These are phyloP conservation scores for Fermentozyma sake DNA, from an alignment of 1,139 yeast species.

Conservation along the genomic window DNA sequence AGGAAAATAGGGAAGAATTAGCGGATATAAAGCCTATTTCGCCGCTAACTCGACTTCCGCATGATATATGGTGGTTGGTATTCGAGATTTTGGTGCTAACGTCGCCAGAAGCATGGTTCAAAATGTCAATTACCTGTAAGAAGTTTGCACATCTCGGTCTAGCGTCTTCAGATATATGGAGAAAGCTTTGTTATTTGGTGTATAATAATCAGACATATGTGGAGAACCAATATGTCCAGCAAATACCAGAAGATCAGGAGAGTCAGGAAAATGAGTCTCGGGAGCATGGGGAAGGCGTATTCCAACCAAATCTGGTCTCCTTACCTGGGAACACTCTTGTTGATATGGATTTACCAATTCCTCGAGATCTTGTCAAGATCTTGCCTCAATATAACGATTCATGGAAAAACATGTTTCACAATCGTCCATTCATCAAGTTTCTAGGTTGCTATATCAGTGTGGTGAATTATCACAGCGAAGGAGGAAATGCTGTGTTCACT, in stretches of 20 bases:
- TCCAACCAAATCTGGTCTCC: too few species aligned
- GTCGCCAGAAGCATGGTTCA: slow-evolving; percentile 66
- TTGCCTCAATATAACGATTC: slow-evolving; percentile 45
- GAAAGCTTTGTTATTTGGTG: slow-evolving; percentile 47
- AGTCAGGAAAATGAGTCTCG: too few species aligned
- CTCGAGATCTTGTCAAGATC: slow-evolving; percentile 37
- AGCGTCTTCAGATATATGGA: slow-evolving; percentile 51
- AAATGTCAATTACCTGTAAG: slow-evolving; percentile 58
- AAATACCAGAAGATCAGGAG: too few species aligned
- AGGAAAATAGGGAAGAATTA: slow-evolving; percentile 19
- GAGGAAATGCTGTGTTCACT: slow-evolving; percentile 62
- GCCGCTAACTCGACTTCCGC: slow-evolving; percentile 54
- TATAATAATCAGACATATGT: slow-evolving; percentile 57
- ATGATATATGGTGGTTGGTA: slow-evolving; percentile 58
- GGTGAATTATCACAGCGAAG: slow-evolving; percentile 78
- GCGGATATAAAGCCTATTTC: slow-evolving; percentile 42
- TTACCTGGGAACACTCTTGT: slow-evolving; percentile 18
- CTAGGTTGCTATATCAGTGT: slow-evolving; percentile 84
- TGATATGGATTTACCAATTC: slow-evolving; percentile 32
- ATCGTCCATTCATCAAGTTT: slow-evolving; percentile 67
- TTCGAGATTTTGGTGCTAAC: slow-evolving; percentile 46
- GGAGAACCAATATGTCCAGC: slow-evolving; percentile 24
- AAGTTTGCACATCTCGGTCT: slow-evolving; percentile 62
- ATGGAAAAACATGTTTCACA: slow-evolving; percentile 49
- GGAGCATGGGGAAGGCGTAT: too few species aligned